Conservation (phyloP, 2,329 filamentous ascomycete genomes). For the Remersonia thermophila region DNA sequence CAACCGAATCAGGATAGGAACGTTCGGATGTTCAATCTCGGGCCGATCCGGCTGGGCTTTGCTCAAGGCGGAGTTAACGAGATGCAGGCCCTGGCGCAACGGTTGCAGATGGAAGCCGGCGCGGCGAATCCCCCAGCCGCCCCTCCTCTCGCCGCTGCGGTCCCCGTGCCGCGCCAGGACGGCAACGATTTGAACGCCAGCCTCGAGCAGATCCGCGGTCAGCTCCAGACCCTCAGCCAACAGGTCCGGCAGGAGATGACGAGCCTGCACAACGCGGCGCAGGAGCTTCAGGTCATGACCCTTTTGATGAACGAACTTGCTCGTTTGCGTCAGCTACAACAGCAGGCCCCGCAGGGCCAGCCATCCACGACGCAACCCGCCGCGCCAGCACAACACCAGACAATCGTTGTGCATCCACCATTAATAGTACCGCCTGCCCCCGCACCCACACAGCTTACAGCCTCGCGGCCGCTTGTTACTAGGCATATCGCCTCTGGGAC, state of each 20-base stretch:
- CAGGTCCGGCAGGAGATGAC: constrained; percentile 57
- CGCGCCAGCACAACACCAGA: constrained; percentile 1
- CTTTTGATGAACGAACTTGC: constrained; percentile 55
- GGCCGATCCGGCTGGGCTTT: constrained; percentile 63
- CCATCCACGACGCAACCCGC: constrained; percentile 15
- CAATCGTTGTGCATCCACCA: too few species aligned
- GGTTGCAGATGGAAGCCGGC: constrained; percentile 38
- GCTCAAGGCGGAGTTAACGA: constrained; percentile 55
- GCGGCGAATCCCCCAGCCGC: constrained; percentile 12
- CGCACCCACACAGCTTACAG: too few species aligned
- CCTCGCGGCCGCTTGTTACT: constrained; percentile 20
- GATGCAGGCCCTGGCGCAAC: constrained; percentile 54
- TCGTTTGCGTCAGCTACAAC: constrained; percentile 45
- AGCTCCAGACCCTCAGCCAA: constrained; percentile 55
- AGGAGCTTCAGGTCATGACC: constrained; percentile 57
- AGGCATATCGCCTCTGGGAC: constrained; percentile 36
- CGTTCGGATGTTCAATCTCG: constrained; percentile 36
- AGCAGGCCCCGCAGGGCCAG: constrained; percentile 17
- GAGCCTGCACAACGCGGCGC: constrained; percentile 47
- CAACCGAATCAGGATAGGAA: constrained; percentile 24
- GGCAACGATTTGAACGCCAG: constrained; percentile 9
- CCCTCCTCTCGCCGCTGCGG: constrained; percentile 9
- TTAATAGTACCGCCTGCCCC: too few species aligned
- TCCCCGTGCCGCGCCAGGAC: constrained; percentile 6
- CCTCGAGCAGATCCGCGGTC: constrained; percentile 37